Evolutionary conservation across 169 alveolate genomes (phyloP).

Genomic region (Eimeria necatrix): DNA sequence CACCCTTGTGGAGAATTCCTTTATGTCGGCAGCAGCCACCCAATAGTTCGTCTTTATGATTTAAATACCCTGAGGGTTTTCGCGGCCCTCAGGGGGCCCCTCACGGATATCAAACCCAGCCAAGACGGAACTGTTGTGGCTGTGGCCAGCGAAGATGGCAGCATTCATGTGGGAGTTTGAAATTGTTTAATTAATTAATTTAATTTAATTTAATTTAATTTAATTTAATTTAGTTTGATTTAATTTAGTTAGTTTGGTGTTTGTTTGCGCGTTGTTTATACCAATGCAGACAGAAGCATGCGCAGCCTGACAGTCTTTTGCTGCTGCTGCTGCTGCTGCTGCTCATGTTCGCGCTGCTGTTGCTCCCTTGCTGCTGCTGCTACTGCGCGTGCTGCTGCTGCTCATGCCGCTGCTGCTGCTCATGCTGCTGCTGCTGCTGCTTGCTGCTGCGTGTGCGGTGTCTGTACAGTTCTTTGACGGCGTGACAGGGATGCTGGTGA

Average conservation of each 20-base stretch:
- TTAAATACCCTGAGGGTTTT: not conserved
- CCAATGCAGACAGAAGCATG: not conserved
- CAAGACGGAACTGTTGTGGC: constrained; percentile 48
- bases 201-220: too few species aligned
- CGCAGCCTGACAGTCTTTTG: not conserved
- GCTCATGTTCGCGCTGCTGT: too few species aligned
- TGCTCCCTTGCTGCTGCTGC: not conserved
- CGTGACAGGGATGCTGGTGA: constrained; percentile 23
- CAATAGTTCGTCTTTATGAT: constrained; percentile 47
- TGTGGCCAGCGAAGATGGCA: constrained; percentile 53
- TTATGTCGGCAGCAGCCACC: constrained; percentile 59
- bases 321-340: too few species aligned
- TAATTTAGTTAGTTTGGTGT: too few species aligned
- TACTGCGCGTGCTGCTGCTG: not conserved
- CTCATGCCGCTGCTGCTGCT: not conserved
- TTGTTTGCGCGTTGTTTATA: not conserved
- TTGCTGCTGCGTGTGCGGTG: not conserved
- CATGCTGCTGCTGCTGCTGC: not conserved
- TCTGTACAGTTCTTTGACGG: constrained; percentile 27
- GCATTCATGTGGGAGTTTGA: constrained; percentile 1
- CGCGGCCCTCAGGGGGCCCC: constrained; percentile 1
- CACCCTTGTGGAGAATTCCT: constrained; percentile 66
- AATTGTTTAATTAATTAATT: too few species aligned
- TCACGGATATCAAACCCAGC: not conserved
- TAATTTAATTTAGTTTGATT: too few species aligned